Base-by-base conservation (phyloP, 1,284 basidiomycete genomes). In the Schizophyllum amplum region DNA sequence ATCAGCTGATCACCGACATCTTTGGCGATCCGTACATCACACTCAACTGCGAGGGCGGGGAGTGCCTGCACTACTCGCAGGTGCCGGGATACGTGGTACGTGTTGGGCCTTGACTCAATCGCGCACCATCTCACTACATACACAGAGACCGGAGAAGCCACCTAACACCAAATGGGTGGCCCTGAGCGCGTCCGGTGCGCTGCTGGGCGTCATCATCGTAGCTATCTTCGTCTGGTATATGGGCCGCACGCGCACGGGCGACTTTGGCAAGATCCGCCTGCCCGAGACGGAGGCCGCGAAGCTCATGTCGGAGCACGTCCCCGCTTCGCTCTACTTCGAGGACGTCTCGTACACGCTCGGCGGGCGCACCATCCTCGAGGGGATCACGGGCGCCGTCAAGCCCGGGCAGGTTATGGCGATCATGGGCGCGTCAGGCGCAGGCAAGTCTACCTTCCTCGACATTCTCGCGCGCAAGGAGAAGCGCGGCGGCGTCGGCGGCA, bases 381-480 rank as follows among this genome's bases (percentile, higher is more conserved):
- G 79, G 53, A 87, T 98, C 56, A 86, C 86, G 0, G 96, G 95
- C 1, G 80, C 81, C 4, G 89, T 92, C 46, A 84, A 87, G 61
- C 88, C 94, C 0, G 95, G 94, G 4, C 89, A 94, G 69, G 77
- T 98, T 47, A 83, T 95, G 74, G 95, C 94, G 0, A 92, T 98
- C 66, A 94, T 98, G 89, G 94, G 95, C 57, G 92, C 94, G 0
- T 96, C 93, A 0, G 96, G 96, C 20, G 94, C 95, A 0, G 96
- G 96, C 54, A 99, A 99, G 71, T 95, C 94, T 1, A 97, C 96
- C 0, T 83, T 98, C 66, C 84, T 99, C 51, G 96, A 99, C 68
- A 94, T 99, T 58, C 84, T 99, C 15, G 96, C 95, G 1, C 79
- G 92, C 54, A 94, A 94, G 69, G 74, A 80, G 63, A 98, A 99